These are phyloP conservation scores for Peronosclerospora sorghi DNA, from an alignment of 352 stramenopile species.

Conservation along the genomic window DNA sequence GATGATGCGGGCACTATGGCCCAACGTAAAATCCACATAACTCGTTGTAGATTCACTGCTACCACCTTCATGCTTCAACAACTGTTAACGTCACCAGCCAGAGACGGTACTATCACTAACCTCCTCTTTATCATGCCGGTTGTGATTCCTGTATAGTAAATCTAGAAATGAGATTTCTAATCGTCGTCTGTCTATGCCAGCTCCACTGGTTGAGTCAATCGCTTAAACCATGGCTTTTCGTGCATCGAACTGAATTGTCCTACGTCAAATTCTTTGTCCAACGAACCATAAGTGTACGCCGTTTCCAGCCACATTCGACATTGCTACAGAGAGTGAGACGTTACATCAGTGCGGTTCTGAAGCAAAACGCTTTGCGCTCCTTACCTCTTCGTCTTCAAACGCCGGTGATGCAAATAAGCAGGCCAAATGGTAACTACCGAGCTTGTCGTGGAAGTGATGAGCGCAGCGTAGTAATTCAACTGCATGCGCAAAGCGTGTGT, in stretches of 20 bases:
- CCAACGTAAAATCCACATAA: too few species aligned
- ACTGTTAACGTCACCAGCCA: too few species aligned
- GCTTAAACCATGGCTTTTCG: slow-evolving; percentile 42
- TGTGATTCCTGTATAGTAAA: too few species aligned
- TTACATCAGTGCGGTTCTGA: not conserved
- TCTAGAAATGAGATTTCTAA: too few species aligned
- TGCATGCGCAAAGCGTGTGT: slow-evolving; percentile 29
- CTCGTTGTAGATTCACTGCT: too few species aligned
- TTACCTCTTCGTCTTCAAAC: slow-evolving; percentile 51
- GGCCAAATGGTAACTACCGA: slow-evolving; percentile 66
- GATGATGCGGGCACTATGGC: too few species aligned
- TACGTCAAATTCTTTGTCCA: slow-evolving; percentile 66
- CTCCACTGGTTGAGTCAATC: slow-evolving; percentile 34
- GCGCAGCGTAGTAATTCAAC: slow-evolving; percentile 54
- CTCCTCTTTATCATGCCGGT: too few species aligned
- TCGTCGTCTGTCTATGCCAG: slow-evolving; percentile 19
- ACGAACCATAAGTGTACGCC: slow-evolving; percentile 59
- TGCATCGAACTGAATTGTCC: slow-evolving; percentile 47
- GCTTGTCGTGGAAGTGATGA: slow-evolving; percentile 77
- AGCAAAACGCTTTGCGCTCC: not conserved
- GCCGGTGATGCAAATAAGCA: slow-evolving; percentile 42
- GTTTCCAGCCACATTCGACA: slow-evolving; percentile 71
- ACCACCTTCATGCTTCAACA: too few species aligned
- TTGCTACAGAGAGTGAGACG: slow-evolving; percentile 19
- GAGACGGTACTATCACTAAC: too few species aligned